Base-by-base conservation (phyloP, 208 protist species). In the Leishmania amazonensis region DNA sequence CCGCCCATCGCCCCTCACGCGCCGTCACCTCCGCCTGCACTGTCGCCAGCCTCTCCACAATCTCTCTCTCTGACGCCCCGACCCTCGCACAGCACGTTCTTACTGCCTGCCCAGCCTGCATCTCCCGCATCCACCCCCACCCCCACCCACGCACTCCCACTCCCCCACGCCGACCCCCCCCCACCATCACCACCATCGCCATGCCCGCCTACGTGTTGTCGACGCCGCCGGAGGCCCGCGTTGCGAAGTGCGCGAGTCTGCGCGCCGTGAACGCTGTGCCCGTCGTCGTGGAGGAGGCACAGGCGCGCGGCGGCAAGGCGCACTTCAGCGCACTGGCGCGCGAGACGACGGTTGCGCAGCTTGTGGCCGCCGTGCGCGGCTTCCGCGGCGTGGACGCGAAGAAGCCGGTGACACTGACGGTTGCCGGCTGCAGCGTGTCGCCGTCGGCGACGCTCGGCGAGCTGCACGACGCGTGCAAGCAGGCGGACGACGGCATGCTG, bases 401-500 rank as follows among this genome's bases (percentile, higher is more conserved):
- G 40, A 80, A 77, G 83, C 75, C 73, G n/a, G 79, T 87, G 71
- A 42, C 80, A 68, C 76, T 87, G 80, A 60, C 75, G 40, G 80
- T 87, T 17, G 76, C 79, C 76, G 80, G 67, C 73, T 78, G 80
- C 77, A 74, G 76, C 47, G 80, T 80, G 19, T 78, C 84, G 80
- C 64, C 76, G 75, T 75, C 38, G 62, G 80, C 84, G 64, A 75
- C 76, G 79, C 70, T 87, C 38, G 84, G 84, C 62, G 80, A 87
- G 70, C 80, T 87, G 79, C 73, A 79, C 84, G 84, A 83, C 65
- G 64, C 72, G 60, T 87, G 80, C 84, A 81, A 72, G 84, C 74
- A n/a, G 15, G 73, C 65, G 40, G 83, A 87, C 75, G 84, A 87
- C 84, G 84, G 80, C 84, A 84, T 87, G 80, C 84, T 87, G 71